phyloP scores from a whole-genome alignment of 2,329 filamentous ascomycete species.

The Paradendryphiella salina region DNA sequence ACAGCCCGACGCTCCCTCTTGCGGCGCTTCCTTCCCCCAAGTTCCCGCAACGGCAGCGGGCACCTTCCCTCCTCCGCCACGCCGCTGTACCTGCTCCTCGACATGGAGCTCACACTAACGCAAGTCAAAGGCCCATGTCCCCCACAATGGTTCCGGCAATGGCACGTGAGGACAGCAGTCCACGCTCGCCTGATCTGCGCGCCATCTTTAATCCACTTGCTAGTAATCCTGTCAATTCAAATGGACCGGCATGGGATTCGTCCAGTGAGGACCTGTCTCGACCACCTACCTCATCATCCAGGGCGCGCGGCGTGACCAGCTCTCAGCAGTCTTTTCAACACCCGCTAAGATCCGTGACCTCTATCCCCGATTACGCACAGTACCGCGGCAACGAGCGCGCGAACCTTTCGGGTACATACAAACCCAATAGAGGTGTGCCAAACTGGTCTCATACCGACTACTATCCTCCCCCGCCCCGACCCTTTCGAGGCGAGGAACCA shows the following conservation, averaged over 20 bases:
- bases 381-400: slow-evolving; percentile 33
- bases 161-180: slow-evolving; percentile 32
- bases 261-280: slow-evolving; percentile 28
- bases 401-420: slow-evolving; percentile 43
- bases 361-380: slow-evolving; percentile 45
- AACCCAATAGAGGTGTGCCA: slow-evolving; percentile 42
- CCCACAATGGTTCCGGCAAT: slow-evolving; percentile 32
- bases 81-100: slow-evolving; percentile 37
- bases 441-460: slow-evolving; percentile 45
- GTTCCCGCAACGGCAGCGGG: slow-evolving; percentile 47
- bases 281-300: slow-evolving; percentile 17
- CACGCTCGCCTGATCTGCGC: slow-evolving; percentile 37
- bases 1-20: slow-evolving; percentile 33
- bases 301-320: slow-evolving; percentile 41
- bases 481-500: slow-evolving; percentile 48
- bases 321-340: slow-evolving; percentile 35
- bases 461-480: slow-evolving; percentile 31
- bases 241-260: slow-evolving; percentile 30
- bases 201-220: slow-evolving; percentile 42
- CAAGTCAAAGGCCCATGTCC: slow-evolving; percentile 28
- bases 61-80: slow-evolving; percentile 48
- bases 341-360: slow-evolving; percentile 41
- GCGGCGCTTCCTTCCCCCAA: slow-evolving; percentile 44
- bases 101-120: slow-evolving; percentile 25
- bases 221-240: slow-evolving; percentile 40